These are phyloP conservation scores for Tuber magnatum DNA, from an alignment of 495 filamentous ascomycete genomes.

Conservation along the genomic window DNA sequence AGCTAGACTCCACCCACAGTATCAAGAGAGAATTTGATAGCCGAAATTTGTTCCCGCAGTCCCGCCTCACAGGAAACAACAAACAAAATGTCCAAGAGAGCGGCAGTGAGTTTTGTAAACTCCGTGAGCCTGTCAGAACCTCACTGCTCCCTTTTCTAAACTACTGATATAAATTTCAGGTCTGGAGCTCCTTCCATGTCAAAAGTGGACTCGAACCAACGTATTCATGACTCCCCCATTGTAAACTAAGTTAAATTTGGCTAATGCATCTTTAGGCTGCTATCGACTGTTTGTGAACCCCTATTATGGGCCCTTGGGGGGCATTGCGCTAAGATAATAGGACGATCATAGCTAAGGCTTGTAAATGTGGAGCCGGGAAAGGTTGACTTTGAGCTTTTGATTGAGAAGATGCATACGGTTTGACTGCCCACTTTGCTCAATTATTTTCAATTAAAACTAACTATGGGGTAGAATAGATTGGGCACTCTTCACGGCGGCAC, in stretches of 20 bases:
- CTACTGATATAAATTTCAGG: slow-evolving; percentile 12
- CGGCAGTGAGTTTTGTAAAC: neutral
- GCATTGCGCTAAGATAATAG: neutral
- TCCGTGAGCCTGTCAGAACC: neutral
- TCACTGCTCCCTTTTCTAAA: neutral
- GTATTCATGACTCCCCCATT: slow-evolving; percentile 6
- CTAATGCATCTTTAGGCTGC: neutral
- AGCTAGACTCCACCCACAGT: neutral
- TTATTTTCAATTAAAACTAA: neutral
- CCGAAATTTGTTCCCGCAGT: neutral
- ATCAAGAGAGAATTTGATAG: neutral
- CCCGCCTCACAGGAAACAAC: neutral
- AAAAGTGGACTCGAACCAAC: slow-evolving; percentile 33
- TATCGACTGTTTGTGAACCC: neutral
- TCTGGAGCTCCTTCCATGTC: slow-evolving; percentile 33
- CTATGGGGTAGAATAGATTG: slow-evolving; percentile 64
- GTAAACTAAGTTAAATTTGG: neutral
- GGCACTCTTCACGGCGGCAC: slow-evolving; percentile 90
- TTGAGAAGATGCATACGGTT: slow-evolving; percentile 84
- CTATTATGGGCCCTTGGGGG: neutral
- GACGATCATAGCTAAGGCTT: slow-evolving; percentile 57
- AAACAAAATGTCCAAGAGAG: neutral
- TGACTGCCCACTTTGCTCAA: slow-evolving; percentile 15
- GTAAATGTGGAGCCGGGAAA: slow-evolving; percentile 66
- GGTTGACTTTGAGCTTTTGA: slow-evolving; percentile 81